Base-by-base conservation (phyloP, 1,139 yeast species). In the Hansenula sp. region DNA sequence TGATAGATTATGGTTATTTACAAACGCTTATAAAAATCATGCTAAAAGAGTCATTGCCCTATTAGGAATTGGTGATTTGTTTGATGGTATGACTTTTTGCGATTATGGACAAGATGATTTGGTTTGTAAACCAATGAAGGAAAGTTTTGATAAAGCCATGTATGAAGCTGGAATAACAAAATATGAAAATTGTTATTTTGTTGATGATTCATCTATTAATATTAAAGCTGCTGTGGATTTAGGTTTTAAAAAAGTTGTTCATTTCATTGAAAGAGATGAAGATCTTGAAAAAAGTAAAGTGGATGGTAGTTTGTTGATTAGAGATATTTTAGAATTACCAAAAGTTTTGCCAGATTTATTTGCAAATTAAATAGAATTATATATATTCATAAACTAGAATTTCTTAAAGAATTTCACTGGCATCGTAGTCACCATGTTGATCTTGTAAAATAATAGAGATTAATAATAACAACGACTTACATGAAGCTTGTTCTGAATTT, bases 51-150 rank as follows among this genome's bases (percentile, higher is more conserved):
- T 86, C 16, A 72, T 89, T 18, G 72, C 81, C 32, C 69, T 90
- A 41, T 69, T 92, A 38, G 97, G 96, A 2, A 61, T 92, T 27
- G 96, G 92, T 19, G 97, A 90, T 59, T 60, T 88, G 43, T 90
- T 92, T 57, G 97, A 90, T 51, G 98, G 98, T 1, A 73, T 92
- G 52, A 88, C 97, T 0, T 92, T 69, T 64, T 92, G 98, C 65
- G 95, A 92, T 64, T 92, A 92, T 59, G 61, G 75, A 9, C 61
- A 68, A 47, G 63, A 65, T 19, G 89, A 90, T 6, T 70, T 92
- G 43, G 63, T 82, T 26, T 90, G 97, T 65, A 92, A 92, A 65
- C 98, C 98, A 14, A 86, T 86, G 79, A 66, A 69, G 14, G 69
- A 62, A 49, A 66, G 79, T 57, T 74, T 79, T 50, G 70, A 70